Conservation (phyloP, 2,329 filamentous ascomycete species). For the Stylonectria norvegica region DNA sequence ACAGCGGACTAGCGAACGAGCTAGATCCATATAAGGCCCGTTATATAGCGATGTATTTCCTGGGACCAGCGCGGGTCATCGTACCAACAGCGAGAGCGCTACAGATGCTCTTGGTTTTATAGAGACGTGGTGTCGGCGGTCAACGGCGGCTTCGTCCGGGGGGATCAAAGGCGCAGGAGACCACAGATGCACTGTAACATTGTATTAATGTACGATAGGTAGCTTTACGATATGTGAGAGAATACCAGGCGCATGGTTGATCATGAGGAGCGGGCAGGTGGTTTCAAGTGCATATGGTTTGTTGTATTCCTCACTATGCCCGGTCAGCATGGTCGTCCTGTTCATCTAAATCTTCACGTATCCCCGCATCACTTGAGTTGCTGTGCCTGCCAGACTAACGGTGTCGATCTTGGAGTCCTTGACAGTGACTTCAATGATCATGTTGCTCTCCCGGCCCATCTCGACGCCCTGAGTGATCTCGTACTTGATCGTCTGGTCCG, state of each 20-base stretch:
- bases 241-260: constrained; percentile 25
- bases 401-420: constrained; percentile 29
- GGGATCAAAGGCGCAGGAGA: constrained; percentile 20
- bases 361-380: constrained; percentile 36
- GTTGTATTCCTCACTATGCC: too few species aligned
- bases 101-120: constrained; percentile 26
- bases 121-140: constrained; percentile 22
- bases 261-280: constrained; percentile 9
- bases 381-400: constrained; percentile 34
- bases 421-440: constrained; percentile 43
- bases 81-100: constrained; percentile 16
- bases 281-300: constrained; percentile 3
- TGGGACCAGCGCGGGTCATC: constrained; percentile 24
- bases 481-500: constrained; percentile 38
- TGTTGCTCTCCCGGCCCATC: constrained; percentile 58
- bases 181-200: constrained; percentile 30
- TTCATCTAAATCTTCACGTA: constrained; percentile 25
- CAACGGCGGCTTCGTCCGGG: constrained; percentile 20
- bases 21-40: constrained; percentile 14
- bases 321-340: too few species aligned
- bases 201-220: constrained; percentile 38
- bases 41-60: constrained; percentile 20
- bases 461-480: constrained; percentile 64
- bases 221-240: constrained; percentile 27
- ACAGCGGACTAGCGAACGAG: constrained; percentile 8